Evolutionary conservation across 169 alveolate genomes (phyloP), one percentile per base, ranked within the genome.

Genomic region (Plasmodium coatneyi): DNA sequence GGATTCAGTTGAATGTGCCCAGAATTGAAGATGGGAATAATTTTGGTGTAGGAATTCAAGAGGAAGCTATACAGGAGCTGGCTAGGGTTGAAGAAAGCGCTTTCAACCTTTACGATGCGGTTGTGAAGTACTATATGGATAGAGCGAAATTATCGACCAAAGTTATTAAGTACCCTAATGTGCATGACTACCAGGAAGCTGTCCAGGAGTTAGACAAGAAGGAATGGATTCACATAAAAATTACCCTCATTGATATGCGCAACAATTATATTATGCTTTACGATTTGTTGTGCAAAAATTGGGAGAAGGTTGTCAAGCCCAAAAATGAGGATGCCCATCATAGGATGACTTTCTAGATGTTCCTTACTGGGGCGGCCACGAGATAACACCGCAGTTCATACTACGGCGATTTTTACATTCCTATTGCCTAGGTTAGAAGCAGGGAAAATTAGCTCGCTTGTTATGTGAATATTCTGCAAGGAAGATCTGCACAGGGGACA

Each of bases 11-110:
- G 72, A 97, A 97, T 87, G 98, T 97, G 22, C 98, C 98, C 3
- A 95, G 98, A 78, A 97, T 97, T 41, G 98, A 97, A 95, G 98
- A 97, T 82, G 98, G 98, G 32, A 97, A 97, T 95, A 97, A 97
- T 95, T 97, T 97, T 86, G 98, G 98, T 3, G 98, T 97, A 16
- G 98, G 98, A 14, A 96, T 97, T 36, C 98, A 97, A 95, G 98
- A 97, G 72, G 98, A 97, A 79, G 98, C 97, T 7, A 97, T 97
- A n/a, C 98, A 97, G 78, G 98, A 97, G 94, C 95, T 97, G 7
- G 96, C 98, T 16, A 93, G 98, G 49, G 98, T 97, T 25, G 98
- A 97, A 54, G 98, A 97, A 82, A 96, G 97, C 16, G 98, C 98
- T 30, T 97, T 97, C 89, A 96, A 96, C 79, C 87, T 97, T 52